These are phyloP conservation scores for Scutellaria galericulata DNA, from an alignment of 257 asterid species.

Conservation along the genomic window DNA sequence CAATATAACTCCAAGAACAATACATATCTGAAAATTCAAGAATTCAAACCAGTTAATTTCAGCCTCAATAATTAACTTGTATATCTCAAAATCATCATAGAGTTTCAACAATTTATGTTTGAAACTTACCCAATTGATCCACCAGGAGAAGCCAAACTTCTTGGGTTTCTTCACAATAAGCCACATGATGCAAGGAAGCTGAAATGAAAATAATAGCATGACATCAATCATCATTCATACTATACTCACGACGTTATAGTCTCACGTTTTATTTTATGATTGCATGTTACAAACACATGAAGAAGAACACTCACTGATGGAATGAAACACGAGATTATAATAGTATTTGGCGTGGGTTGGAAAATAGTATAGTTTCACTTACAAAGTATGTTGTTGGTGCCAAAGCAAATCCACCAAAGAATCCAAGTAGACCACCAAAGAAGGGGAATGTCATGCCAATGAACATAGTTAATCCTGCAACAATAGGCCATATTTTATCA, in stretches of 20 bases:
- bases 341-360: not conserved
- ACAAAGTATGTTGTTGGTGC: conserved; percentile 82
- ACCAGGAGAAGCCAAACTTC: conserved; percentile 56
- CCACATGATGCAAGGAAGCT: conserved; percentile 77
- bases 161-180: conserved; percentile 48
- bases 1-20: conserved; percentile 50
- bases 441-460: conserved; percentile 75
- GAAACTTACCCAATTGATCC: conserved; percentile 56
- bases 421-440: conserved; percentile 85
- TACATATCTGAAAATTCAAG: conserved; percentile 51
- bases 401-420: conserved; percentile 88
- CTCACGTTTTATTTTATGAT: too few species aligned
- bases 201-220: not conserved
- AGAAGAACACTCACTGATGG: too few species aligned
- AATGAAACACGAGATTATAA: too few species aligned
- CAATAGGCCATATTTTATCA: not conserved
- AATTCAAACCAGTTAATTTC: not conserved
- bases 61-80: not conserved
- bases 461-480: conserved; percentile 65
- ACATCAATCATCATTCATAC: not conserved
- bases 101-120: too few species aligned
- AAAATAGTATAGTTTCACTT: conserved; percentile 28
- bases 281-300: too few species aligned
- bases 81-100: not conserved
- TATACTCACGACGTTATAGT: too few species aligned